Evolutionary conservation across 768 basidiomycete species (phyloP).

Genomic region (Phaffia tasmanica): DNA sequence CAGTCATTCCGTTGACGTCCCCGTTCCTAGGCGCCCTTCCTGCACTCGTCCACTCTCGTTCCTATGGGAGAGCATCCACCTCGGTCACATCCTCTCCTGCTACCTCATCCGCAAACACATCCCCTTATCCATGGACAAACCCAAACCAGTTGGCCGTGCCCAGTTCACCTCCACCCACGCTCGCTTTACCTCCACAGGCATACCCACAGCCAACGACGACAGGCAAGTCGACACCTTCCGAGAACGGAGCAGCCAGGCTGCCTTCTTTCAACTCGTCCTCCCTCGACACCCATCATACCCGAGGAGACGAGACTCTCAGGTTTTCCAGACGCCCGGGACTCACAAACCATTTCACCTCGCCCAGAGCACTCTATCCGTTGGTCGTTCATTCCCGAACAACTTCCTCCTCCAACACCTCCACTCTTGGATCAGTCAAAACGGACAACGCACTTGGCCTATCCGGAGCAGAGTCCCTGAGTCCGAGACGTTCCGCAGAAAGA

Average conservation of each 20-base stretch:
- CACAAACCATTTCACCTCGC: slow-evolving; percentile 23
- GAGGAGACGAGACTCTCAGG: slow-evolving; percentile 21
- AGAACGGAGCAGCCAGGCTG: too few relatives aligned
- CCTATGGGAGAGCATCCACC: slow-evolving; percentile 10
- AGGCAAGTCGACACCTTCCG: not conserved
- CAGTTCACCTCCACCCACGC: slow-evolving; percentile 18
- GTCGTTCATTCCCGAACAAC: slow-evolving; percentile 6
- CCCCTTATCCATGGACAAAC: slow-evolving; percentile 16
- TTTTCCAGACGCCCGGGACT: slow-evolving; percentile 18
- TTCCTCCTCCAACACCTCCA: too few relatives aligned
- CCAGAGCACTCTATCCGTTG: slow-evolving; percentile 24
- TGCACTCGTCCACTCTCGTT: slow-evolving; percentile 8
- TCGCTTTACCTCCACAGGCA: slow-evolving; percentile 23
- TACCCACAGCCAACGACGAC: slow-evolving; percentile 3
- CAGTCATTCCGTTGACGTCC: slow-evolving; percentile 15
- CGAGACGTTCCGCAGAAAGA: too few relatives aligned
- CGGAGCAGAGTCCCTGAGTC: too few relatives aligned
- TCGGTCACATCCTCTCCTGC: slow-evolving; percentile 20
- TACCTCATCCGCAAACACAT: slow-evolving; percentile 20
- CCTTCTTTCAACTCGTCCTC: too few relatives aligned
- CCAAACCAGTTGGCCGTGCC: slow-evolving; percentile 17
- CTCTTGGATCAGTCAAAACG: too few relatives aligned
- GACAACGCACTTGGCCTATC: too few relatives aligned
- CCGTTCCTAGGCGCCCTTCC: slow-evolving; percentile 20
- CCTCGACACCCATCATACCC: slow-evolving; percentile 2